These are phyloP conservation scores for Auricularia sp. DNA, from an alignment of 768 basidiomycete species.

Conservation along the genomic window DNA sequence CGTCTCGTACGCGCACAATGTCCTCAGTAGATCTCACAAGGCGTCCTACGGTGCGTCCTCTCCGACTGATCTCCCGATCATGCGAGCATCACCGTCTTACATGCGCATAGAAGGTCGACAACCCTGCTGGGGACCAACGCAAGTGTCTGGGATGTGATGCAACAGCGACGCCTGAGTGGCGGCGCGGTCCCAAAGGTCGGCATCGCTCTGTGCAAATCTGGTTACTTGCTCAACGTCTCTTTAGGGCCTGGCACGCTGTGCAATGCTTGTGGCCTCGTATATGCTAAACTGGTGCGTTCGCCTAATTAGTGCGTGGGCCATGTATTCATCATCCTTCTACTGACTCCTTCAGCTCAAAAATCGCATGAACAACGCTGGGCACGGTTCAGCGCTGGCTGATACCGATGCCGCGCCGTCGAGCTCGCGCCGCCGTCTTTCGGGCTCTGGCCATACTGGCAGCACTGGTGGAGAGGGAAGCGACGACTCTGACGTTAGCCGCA, in stretches of 20 bases:
- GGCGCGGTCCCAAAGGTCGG: conserved; percentile 72
- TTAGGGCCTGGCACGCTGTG: conserved; percentile 69
- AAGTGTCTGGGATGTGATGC: conserved; percentile 74
- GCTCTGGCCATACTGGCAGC: too few relatives aligned
- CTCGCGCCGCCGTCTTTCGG: too few relatives aligned
- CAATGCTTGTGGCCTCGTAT: conserved; percentile 80
- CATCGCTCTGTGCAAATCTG: neutral
- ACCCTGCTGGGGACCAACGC: conserved; percentile 26
- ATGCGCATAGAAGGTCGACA: conserved; percentile 2
- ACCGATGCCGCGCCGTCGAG: too few relatives aligned
- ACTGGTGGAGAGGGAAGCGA: too few relatives aligned
- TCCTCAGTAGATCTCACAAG: neutral
- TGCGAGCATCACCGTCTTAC: neutral
- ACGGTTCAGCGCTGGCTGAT: too few relatives aligned
- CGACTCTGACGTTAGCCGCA: too few relatives aligned
- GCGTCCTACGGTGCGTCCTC: neutral
- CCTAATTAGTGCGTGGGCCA: too few relatives aligned
- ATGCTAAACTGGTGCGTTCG: conserved; percentile 67
- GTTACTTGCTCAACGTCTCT: conserved; percentile 7
- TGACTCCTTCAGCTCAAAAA: neutral
- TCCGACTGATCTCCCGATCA: neutral
- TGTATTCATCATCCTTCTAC: neutral
- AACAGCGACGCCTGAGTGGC: conserved; percentile 83
- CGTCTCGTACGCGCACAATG: neutral
- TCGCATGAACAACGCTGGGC: neutral